Percentiles rank a stretch among this genome's conserved stretches.
phyloP scores from a whole-genome alignment of 768 basidiomycete genomes.

The Lactifluus volemus region DNA sequence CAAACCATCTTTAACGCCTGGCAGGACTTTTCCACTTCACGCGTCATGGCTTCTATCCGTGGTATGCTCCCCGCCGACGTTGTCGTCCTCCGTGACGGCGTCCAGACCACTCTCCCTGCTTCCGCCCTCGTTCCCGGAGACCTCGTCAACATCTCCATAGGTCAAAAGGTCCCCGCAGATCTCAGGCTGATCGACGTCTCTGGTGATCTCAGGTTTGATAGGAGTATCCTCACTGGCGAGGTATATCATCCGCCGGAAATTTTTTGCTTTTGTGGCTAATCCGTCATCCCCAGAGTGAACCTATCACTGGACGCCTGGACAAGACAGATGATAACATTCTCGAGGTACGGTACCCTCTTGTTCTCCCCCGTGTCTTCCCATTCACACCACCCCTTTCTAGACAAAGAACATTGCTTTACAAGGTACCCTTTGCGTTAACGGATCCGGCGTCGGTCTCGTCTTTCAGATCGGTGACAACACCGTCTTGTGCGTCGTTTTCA shows the following conservation, averaged over 20 bases:
- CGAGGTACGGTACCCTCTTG: conserved; percentile 2
- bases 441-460: conserved; percentile 40
- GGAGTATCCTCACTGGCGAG: conserved; percentile 59
- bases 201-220: conserved; percentile 51
- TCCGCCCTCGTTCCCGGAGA: conserved; percentile 62
- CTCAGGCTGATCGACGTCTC: conserved; percentile 51
- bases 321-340: conserved; percentile 27
- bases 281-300: conserved; percentile 10
- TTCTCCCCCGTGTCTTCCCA: background rate
- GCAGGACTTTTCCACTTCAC: conserved; percentile 48
- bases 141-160: conserved; percentile 51
- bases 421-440: conserved; percentile 43
- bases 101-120: conserved; percentile 40
- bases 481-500: conserved; percentile 35
- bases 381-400: conserved; percentile 25
- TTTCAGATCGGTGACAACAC: conserved; percentile 43
- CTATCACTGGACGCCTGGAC: conserved; percentile 20
- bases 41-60: conserved; percentile 56
- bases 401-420: conserved; percentile 54
- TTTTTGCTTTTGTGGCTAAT: conserved; percentile 17
- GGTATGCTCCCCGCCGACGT: conserved; percentile 59
- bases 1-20: conserved; percentile 40
- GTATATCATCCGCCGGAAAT: conserved; percentile 24
- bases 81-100: conserved; percentile 47
- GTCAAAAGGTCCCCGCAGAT: conserved; percentile 66